These are phyloP conservation scores for Trichoderma sp. DNA, from an alignment of 2,329 filamentous ascomycete species.

Conservation along the genomic window DNA sequence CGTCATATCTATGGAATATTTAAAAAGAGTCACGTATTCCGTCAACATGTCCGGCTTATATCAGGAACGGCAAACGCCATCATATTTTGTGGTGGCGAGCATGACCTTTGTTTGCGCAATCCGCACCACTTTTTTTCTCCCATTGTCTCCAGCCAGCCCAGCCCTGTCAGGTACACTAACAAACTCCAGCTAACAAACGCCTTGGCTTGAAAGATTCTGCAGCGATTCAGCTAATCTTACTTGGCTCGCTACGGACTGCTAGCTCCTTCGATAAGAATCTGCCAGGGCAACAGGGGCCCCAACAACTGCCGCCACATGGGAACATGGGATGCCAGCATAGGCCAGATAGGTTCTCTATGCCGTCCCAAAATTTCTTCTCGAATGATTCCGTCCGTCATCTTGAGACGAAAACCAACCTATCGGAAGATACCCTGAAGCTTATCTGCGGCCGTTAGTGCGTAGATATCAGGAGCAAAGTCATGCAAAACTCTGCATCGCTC, in stretches of 20 bases:
- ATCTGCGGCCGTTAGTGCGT: not conserved
- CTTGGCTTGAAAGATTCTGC: not conserved
- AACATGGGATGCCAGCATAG: not conserved
- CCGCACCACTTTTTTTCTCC: slow-evolving; percentile 7
- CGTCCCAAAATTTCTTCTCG: not conserved
- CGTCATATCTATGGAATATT: not conserved
- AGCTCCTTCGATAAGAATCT: slow-evolving; percentile 4
- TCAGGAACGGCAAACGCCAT: slow-evolving; percentile 6
- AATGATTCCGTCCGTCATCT: not conserved
- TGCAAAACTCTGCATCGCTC: slow-evolving; percentile 15
- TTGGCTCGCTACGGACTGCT: not conserved
- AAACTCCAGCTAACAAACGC: not conserved
- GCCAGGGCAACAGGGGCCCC: not conserved
- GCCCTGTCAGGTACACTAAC: not conserved
- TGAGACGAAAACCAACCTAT: not conserved
- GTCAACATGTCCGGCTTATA: not conserved
- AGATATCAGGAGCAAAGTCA: slow-evolving; percentile 11
- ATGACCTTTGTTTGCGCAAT: not conserved
- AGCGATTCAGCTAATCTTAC: not conserved
- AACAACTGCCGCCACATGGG: slow-evolving; percentile 2
- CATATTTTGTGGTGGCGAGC: not conserved
- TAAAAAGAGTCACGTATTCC: not conserved
- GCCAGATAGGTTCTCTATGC: not conserved
- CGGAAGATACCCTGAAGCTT: not conserved
- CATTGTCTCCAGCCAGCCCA: not conserved